A percentile compares a stretch with the other conserved stretches of the same genome.
Evolutionary conservation across 2,329 filamentous ascomycete genomes (phyloP).

Genomic region (Aureobasidium vineae): DNA sequence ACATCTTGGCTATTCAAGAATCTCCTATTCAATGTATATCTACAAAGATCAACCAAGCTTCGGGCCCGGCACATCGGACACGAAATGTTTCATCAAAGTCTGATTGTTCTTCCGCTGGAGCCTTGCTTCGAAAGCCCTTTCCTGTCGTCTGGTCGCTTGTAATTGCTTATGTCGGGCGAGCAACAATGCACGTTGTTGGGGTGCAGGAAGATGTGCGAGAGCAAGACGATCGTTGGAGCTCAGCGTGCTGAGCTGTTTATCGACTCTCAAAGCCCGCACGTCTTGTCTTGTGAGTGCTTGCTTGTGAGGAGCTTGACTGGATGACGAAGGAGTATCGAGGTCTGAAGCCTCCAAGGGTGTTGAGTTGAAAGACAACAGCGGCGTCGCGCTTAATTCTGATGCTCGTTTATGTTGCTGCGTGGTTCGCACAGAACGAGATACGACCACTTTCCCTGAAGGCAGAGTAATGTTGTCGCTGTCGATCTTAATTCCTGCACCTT

Average conservation of each 20-base stretch:
- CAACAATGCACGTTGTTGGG: not conserved
- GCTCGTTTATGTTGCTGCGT: not conserved
- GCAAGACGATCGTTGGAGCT: not conserved
- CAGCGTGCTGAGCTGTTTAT: not conserved
- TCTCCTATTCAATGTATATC: not conserved
- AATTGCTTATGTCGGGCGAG: not conserved
- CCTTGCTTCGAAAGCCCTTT: slow-evolving; percentile 1
- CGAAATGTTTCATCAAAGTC: slow-evolving; percentile 19
- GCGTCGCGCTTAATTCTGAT: too few relatives aligned
- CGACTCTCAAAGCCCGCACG: not conserved
- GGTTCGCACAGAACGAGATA: not conserved
- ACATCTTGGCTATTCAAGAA: not conserved
- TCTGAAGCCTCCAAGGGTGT: not conserved
- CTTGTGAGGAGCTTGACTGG: not conserved
- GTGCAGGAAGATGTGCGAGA: not conserved
- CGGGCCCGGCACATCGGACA: slow-evolving; percentile 2
- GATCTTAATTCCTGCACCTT: not conserved
- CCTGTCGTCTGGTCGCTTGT: not conserved
- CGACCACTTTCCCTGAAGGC: not conserved
- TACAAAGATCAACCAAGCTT: not conserved
- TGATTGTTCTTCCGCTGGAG: slow-evolving; percentile 9
- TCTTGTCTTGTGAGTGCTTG: slow-evolving; percentile 17
- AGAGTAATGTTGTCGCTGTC: not conserved
- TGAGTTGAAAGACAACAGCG: not conserved
- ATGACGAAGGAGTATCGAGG: not conserved